Evolutionary conservation across 2,329 filamentous ascomycete species (phyloP), one percentile per base, ranked within the genome.

Genomic region (Fusarium sp.): DNA sequence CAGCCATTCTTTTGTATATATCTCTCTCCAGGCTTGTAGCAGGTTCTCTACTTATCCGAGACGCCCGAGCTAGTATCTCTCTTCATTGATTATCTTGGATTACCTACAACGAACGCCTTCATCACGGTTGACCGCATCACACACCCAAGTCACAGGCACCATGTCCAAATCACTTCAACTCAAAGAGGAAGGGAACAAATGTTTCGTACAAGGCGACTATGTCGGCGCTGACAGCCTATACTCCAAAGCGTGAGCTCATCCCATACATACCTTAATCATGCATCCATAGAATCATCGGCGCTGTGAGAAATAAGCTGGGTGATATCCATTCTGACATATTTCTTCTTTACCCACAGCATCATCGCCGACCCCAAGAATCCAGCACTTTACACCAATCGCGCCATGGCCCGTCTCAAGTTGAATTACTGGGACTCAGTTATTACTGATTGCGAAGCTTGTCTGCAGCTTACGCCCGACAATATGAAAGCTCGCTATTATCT

Each of bases 401-500:
- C 94, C 54, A 92, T 97, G 82, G 90, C 92, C 6, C 89, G 94
- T 43, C 84, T 96, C 62, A 92, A 92, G 80, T 86, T 97, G 24
- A 82, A 86, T 65, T 84, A 89, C 73, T 97, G 91, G 88, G 87
- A 92, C 30, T 89, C 86, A 12, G 94, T 91, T 51, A 90, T 96
- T 69, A 84, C 88, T 64, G 94, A 98, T 80, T 95, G 94, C 77
- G 81, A 91, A 56, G 84, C 88, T 54, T 94, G 92, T 69, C 90
- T 98, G 52, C 85, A 89, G 63, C 85, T 97, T 8, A 83, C 88
- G 29, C 84, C 86, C 6, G 56, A 73, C 10, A 90, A 87, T 74
- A 91, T 97, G 83, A 98, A 98, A 81, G 94, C 92, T 10, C 88
- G 90, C 76, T 97, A 92, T 80, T 93, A 94, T 77, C 87, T 97